A percentile compares a stretch with the other conserved stretches of the same genome.
Conservation (phyloP, 371 early-diverging fungal genomes). For the Lichtheimia hyalospora region DNA sequence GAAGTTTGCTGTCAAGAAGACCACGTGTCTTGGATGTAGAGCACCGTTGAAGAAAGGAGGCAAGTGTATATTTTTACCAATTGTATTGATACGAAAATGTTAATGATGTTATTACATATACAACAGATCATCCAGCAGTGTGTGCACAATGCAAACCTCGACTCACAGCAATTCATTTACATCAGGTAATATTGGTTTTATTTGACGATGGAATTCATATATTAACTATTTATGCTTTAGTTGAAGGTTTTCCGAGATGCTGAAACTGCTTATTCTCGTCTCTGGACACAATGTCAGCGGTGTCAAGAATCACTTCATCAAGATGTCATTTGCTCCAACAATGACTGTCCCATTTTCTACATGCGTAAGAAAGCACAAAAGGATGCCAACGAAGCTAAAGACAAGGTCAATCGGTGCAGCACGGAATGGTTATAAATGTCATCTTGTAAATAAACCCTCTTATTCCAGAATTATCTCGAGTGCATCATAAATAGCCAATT, state of each 20-base stretch:
- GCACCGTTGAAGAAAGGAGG: conserved; percentile 80
- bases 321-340: conserved; percentile 97
- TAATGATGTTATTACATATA: too few relatives aligned
- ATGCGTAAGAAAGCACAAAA: conserved; percentile 99
- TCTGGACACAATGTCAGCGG: conserved; percentile 99
- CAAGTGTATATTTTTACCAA: conserved; percentile 20
- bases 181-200: conserved; percentile 42
- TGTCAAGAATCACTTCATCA: conserved; percentile 98
- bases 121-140: conserved; percentile 62
- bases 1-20: conserved; percentile 90
- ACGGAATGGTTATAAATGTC: conserved; percentile 4
- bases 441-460: too few relatives aligned
- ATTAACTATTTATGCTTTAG: conserved; percentile 12
- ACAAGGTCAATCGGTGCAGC: neutral
- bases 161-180: conserved; percentile 72
- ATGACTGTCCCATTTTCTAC: conserved; percentile 99
- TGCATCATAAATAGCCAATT: too few relatives aligned
- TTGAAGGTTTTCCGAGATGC: conserved; percentile 65
- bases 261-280: conserved; percentile 81
- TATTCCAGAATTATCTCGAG: too few relatives aligned
- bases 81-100: too few relatives aligned
- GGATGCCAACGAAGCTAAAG: conserved; percentile 79
- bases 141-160: conserved; percentile 78
- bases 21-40: conserved; percentile 96
- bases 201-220: neutral